Conservation (phyloP, 208 protist species). For the Leishmania gerbilli region DNA sequence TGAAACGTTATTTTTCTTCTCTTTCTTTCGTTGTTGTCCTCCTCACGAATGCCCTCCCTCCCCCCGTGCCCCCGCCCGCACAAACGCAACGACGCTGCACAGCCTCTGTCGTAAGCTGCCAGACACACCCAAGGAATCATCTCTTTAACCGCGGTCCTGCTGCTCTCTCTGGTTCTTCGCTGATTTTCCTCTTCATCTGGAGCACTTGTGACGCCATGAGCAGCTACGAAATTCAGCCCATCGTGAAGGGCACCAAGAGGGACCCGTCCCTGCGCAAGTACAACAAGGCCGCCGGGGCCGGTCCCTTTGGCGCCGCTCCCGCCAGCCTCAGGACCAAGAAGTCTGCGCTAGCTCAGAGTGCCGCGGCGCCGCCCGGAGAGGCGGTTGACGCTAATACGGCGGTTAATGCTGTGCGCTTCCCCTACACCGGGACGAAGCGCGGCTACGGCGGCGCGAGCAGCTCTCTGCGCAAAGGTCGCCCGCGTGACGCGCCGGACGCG, state of each 20-base stretch:
- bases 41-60: no score
- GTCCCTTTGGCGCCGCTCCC: conserved; percentile 86
- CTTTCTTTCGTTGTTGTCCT: not conserved
- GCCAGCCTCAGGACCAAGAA: conserved; percentile 51
- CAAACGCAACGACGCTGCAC: not conserved
- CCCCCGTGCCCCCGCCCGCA: not conserved
- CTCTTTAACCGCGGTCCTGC: not conserved
- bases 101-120: not conserved
- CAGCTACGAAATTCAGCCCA: conserved; percentile 91
- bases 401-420: conserved; percentile 55
- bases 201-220: conserved; percentile 31
- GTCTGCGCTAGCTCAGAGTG: conserved; percentile 12
- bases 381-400: conserved; percentile 15
- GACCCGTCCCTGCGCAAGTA: conserved; percentile 75
- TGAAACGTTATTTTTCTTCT: not conserved
- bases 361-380: conserved; percentile 3
- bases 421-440: conserved; percentile 64
- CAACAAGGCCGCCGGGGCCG: conserved; percentile 82
- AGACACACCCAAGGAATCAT: not conserved
- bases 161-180: not conserved
- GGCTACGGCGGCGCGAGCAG: conserved; percentile 90
- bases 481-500: conserved; percentile 54
- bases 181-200: not conserved
- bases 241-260: conserved; percentile 87
- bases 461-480: conserved; percentile 86